Conservation (phyloP, 148 eudicot species). For the Heliamphora exappendiculata region DNA sequence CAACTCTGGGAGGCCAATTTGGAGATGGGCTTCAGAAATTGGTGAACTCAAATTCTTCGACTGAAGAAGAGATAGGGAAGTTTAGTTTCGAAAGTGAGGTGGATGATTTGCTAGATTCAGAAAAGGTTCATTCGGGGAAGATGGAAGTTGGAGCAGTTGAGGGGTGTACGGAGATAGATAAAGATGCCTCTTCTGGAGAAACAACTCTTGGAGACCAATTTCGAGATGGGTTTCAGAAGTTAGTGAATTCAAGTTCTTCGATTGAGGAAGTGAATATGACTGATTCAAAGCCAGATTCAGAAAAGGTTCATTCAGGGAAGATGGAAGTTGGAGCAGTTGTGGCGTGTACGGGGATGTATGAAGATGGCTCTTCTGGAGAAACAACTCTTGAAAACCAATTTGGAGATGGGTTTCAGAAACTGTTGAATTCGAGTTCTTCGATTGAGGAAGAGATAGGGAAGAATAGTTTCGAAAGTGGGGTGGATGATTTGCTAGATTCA, state of each 20-base stretch:
- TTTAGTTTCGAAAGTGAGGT: no score
- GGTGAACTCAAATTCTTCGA: constrained; percentile 20
- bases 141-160: no score
- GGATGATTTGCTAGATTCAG: no score
- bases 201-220: no score
- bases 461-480: no score
- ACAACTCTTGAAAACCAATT: not conserved
- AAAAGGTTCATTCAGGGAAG: constrained; percentile 2
- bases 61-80: constrained; percentile 51
- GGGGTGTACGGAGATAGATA: no score
- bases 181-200: no score
- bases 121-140: no score
- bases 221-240: no score
- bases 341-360: not conserved
- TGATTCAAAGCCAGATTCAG: constrained; percentile 21
- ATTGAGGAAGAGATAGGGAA: constrained; percentile 52
- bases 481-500: no score
- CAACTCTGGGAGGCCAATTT: not conserved
- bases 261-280: no score
- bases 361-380: constrained; percentile 8
- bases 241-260: no score
- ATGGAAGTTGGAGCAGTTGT: constrained; percentile 12
- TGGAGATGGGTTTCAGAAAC: constrained; percentile 16
- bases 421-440: constrained; percentile 19
- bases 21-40: constrained; percentile 17